Percentiles rank a stretch among this genome's conserved stretches.
Evolutionary conservation across 257 asterid species (phyloP).

Genomic region (Nicotiana attenuata): DNA sequence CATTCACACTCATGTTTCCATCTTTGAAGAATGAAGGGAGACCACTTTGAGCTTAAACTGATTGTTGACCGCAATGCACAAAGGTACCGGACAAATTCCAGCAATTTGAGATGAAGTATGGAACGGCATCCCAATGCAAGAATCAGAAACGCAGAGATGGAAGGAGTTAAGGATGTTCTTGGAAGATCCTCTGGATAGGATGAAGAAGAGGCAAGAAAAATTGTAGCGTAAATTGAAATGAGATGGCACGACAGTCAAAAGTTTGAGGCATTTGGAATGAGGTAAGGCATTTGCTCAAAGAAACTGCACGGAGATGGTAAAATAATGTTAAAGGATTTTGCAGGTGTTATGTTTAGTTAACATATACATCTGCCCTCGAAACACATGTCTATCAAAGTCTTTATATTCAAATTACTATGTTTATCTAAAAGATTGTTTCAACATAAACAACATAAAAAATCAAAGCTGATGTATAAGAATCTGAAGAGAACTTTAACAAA

Average conservation of each 20-base stretch:
- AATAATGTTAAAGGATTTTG: too few species aligned
- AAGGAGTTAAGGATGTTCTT: background rate
- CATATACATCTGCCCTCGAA: too few species aligned
- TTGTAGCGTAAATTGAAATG: slow-evolving; percentile 1
- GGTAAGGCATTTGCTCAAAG: background rate
- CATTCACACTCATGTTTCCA: background rate
- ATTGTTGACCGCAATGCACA: background rate
- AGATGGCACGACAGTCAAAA: background rate
- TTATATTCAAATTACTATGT: too few species aligned
- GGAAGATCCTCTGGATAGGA: background rate
- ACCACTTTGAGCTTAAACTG: background rate
- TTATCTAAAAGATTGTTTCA: too few species aligned
- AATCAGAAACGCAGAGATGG: background rate
- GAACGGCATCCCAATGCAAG: background rate
- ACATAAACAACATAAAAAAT: too few species aligned
- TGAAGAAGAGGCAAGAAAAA: background rate
- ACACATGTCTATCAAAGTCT: too few species aligned
- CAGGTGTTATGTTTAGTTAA: too few species aligned
- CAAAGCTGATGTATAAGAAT: too few species aligned
- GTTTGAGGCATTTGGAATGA: background rate
- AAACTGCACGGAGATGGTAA: too few species aligned
- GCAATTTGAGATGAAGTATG: background rate
- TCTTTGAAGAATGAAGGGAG: background rate
- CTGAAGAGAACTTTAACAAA: too few species aligned
- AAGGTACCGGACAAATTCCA: background rate